phyloP scores from a whole-genome alignment of 2,329 filamentous ascomycete species.

The Colletotrichum falcatum region DNA sequence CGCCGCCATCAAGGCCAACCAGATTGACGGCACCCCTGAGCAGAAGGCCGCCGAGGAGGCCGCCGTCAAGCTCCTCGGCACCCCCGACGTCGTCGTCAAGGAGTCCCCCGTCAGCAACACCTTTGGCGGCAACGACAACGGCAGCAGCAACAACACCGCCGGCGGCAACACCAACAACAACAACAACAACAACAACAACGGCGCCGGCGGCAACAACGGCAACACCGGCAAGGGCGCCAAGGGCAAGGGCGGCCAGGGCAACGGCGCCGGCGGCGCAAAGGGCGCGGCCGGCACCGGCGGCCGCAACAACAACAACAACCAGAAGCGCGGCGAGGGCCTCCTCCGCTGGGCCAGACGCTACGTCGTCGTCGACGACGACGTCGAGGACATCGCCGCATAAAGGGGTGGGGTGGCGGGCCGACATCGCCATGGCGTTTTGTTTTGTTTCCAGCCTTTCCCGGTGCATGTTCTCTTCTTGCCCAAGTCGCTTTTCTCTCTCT shows the following conservation, averaged over 20 bases:
- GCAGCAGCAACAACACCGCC: slow-evolving; percentile 29
- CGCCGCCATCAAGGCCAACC: slow-evolving; percentile 55
- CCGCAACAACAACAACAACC: not conserved
- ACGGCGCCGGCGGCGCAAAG: no score
- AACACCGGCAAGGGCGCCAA: slow-evolving; percentile 36
- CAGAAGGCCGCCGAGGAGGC: slow-evolving; percentile 50
- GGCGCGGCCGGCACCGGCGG: slow-evolving; percentile 34
- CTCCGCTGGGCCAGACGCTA: slow-evolving; percentile 37
- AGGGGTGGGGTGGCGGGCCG: no score
- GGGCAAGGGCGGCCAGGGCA: no score
- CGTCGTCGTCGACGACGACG: slow-evolving; percentile 27
- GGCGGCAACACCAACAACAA: slow-evolving; percentile 41
- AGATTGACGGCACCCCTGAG: slow-evolving; percentile 51
- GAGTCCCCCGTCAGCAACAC: slow-evolving; percentile 46
- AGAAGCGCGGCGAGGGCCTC: not conserved
- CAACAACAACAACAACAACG: slow-evolving; percentile 38
- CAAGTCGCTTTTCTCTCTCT: no score
- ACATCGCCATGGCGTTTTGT: no score
- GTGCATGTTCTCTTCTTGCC: no score
- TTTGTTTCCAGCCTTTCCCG: no score
- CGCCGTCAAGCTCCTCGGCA: slow-evolving; percentile 53
- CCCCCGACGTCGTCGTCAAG: slow-evolving; percentile 45
- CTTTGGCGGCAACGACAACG: slow-evolving; percentile 35
- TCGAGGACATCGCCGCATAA: slow-evolving; percentile 31
- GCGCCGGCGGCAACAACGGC: slow-evolving; percentile 3